phyloP scores from a whole-genome alignment of 2,329 filamentous ascomycete species.

The Basipetospora chlamydospora region DNA sequence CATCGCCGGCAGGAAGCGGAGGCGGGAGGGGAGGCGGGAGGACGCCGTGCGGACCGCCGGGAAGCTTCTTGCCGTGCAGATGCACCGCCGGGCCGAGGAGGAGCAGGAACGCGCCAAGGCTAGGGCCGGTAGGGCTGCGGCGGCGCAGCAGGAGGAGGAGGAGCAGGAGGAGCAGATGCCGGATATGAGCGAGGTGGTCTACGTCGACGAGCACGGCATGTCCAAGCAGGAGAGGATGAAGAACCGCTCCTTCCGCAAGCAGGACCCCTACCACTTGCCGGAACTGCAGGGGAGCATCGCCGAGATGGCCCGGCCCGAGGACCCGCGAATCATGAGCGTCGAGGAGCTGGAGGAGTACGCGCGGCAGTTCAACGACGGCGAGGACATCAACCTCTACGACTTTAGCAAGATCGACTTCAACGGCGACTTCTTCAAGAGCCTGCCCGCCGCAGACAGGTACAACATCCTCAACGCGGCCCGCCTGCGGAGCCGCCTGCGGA shows the following conservation, averaged over 20 bases:
- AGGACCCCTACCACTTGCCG: constrained; percentile 89
- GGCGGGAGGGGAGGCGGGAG: constrained; percentile 77
- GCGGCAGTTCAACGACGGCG: constrained; percentile 76
- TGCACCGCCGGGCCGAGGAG: constrained; percentile 80
- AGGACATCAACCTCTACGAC: constrained; percentile 85
- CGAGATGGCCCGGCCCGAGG: constrained; percentile 78
- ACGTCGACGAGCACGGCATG: constrained; percentile 83
- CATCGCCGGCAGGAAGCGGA: constrained; percentile 60
- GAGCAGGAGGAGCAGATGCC: constrained; percentile 55
- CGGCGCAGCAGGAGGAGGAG: constrained; percentile 20
- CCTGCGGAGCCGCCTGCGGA: constrained; percentile 72
- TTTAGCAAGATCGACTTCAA: constrained; percentile 99
- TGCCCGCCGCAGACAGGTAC: constrained; percentile 83
- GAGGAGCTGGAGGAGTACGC: constrained; percentile 93
- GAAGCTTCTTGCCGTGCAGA: constrained; percentile 82
- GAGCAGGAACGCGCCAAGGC: constrained; percentile 48
- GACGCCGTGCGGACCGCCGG: constrained; percentile 87
- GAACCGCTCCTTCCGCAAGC: constrained; percentile 70
- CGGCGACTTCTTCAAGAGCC: constrained; percentile 82
- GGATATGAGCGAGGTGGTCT: constrained; percentile 56
- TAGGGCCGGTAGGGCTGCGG: constrained; percentile 22
- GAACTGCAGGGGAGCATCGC: constrained; percentile 68
- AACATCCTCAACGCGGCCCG: constrained; percentile 94
- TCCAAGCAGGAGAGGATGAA: constrained; percentile 58
- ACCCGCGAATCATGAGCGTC: constrained; percentile 90